Percentiles rank a stretch among this genome's conserved stretches.
phyloP scores from a whole-genome alignment of 2,329 filamentous ascomycete genomes.

The Arthrocladium fulminans region DNA sequence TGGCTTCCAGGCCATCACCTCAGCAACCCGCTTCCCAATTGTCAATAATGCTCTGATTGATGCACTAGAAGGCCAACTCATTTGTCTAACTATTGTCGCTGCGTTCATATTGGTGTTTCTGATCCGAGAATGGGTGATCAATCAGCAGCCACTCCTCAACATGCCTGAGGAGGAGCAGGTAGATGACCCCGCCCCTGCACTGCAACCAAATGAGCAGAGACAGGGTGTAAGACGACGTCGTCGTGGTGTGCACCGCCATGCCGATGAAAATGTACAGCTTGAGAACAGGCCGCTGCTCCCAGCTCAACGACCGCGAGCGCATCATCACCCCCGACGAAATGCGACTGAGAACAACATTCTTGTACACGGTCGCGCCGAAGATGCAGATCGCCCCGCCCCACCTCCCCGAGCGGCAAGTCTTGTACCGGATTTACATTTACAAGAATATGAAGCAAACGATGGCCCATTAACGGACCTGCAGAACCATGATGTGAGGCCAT shows the following conservation, averaged over 20 bases:
- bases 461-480: background rate
- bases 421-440: conserved; percentile 5
- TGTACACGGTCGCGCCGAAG: conserved; percentile 18
- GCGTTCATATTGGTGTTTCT: conserved; percentile 95
- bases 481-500: background rate
- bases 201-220: conserved; percentile 10
- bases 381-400: conserved; percentile 9
- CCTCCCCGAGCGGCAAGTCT: conserved; percentile 16
- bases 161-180: conserved; percentile 54
- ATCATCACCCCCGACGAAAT: conserved; percentile 7
- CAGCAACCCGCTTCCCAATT: conserved; percentile 56
- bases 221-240: background rate
- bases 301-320: background rate
- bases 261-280: background rate
- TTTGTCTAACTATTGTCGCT: conserved; percentile 82
- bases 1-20: conserved; percentile 47
- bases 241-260: background rate
- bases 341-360: conserved; percentile 30
- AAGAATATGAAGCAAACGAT: conserved; percentile 1
- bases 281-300: background rate
- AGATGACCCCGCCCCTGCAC: conserved; percentile 25
- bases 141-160: conserved; percentile 90
- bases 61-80: conserved; percentile 83
- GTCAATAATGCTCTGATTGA: conserved; percentile 74
- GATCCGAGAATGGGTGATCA: conserved; percentile 94